Conservation (phyloP, 768 basidiomycete genomes). For the Tylopilus balloui region DNA sequence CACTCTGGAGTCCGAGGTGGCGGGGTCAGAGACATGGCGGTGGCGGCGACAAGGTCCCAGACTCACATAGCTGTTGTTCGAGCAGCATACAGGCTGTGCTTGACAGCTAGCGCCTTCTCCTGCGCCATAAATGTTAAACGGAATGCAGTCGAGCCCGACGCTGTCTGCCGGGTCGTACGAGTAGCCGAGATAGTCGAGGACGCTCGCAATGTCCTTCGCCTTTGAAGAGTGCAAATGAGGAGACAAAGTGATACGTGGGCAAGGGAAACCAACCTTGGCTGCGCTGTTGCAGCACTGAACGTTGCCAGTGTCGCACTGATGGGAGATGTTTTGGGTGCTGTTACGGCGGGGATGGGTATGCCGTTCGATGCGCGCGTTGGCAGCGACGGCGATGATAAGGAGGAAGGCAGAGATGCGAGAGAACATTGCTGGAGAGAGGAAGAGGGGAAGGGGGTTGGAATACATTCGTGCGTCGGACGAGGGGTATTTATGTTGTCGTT, state of each 20-base stretch:
- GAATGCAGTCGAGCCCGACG: constrained; percentile 24
- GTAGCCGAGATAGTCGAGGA: constrained; percentile 8
- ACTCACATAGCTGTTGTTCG: constrained; percentile 18
- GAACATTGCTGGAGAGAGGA: constrained; percentile 17
- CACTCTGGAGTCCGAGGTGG: constrained; percentile 7
- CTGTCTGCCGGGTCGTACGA: constrained; percentile 17
- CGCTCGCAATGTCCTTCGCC: constrained; percentile 4
- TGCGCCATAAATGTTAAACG: constrained; percentile 17
- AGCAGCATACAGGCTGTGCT: constrained; percentile 28
- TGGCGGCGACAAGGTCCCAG: not conserved
- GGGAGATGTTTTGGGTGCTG: not conserved
- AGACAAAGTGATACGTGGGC: not conserved
- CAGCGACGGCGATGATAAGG: constrained; percentile 13
- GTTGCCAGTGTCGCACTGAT: constrained; percentile 17
- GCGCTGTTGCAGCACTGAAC: constrained; percentile 21
- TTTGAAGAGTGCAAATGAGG: not conserved
- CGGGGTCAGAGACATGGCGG: not conserved
- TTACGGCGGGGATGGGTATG: constrained; percentile 11
- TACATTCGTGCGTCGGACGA: not conserved
- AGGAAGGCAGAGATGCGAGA: constrained; percentile 18
- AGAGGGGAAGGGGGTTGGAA: not conserved
- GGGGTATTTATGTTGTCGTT: constrained; percentile 23
- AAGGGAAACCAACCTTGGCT: constrained; percentile 15
- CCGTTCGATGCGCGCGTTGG: constrained; percentile 25
- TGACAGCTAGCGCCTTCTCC: constrained; percentile 19